phyloP scores from a whole-genome alignment of 768 basidiomycete genomes.

The Suillus americanus region DNA sequence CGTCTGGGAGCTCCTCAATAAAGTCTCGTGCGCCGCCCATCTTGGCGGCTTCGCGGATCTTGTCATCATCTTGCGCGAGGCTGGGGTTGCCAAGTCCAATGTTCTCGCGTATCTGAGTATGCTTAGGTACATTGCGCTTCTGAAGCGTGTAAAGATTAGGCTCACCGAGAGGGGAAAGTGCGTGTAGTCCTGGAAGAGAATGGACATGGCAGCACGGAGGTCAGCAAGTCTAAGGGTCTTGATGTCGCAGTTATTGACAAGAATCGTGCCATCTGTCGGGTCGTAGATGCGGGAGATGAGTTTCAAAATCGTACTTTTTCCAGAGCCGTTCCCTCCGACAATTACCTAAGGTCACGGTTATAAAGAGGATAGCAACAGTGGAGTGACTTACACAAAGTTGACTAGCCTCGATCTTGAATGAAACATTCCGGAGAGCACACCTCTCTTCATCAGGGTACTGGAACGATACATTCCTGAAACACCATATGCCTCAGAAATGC shows the following conservation, averaged over 20 bases:
- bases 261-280: constrained; percentile 61
- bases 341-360: constrained; percentile 49
- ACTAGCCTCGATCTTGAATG: constrained; percentile 67
- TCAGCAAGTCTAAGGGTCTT: constrained; percentile 57
- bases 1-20: constrained; percentile 61
- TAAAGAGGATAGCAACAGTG: not conserved
- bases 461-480: constrained; percentile 65
- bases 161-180: constrained; percentile 75
- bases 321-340: constrained; percentile 76
- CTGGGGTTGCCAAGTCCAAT: constrained; percentile 72
- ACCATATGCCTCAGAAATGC: not conserved
- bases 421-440: constrained; percentile 60
- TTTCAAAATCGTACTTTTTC: constrained; percentile 80
- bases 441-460: constrained; percentile 53
- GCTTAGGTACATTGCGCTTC: not conserved
- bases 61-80: constrained; percentile 49
- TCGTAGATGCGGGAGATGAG: constrained; percentile 74
- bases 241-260: constrained; percentile 64
- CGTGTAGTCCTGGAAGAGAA: constrained; percentile 81
- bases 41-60: constrained; percentile 61
- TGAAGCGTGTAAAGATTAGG: not conserved
- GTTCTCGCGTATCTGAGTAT: constrained; percentile 66
- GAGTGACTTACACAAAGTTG: constrained; percentile 64
- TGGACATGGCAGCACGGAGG: constrained; percentile 61
- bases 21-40: constrained; percentile 70